phyloP scores from a whole-genome alignment of 371 early-diverging fungal species.

The Syncephalastrum contaminatum region DNA sequence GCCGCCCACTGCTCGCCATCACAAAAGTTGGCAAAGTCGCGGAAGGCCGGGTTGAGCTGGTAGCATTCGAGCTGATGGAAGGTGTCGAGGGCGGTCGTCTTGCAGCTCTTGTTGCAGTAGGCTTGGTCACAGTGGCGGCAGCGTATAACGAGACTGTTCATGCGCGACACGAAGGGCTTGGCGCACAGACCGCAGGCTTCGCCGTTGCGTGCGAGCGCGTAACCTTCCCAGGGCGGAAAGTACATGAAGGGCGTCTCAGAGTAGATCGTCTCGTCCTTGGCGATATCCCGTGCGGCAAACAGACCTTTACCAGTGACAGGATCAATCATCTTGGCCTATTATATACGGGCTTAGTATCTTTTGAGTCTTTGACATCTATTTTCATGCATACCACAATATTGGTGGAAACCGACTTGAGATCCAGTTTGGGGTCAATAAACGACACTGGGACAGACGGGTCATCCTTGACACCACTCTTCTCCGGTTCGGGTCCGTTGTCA shows the following conservation, averaged over 20 bases:
- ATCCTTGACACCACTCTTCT: slow-evolving; percentile 48
- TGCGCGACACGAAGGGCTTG: slow-evolving; percentile 39
- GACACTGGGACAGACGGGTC: slow-evolving; percentile 65
- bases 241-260: slow-evolving; percentile 64
- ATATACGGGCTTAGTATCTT: background rate
- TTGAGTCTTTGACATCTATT: background rate
- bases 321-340: slow-evolving; percentile 56
- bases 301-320: slow-evolving; percentile 63
- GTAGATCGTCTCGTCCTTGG: slow-evolving; percentile 52
- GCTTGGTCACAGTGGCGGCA: slow-evolving; percentile 55
- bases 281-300: slow-evolving; percentile 59
- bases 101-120: slow-evolving; percentile 57
- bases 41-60: slow-evolving; percentile 45
- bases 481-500: slow-evolving; percentile 5
- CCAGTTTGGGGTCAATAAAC: slow-evolving; percentile 57
- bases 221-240: slow-evolving; percentile 64
- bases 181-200: slow-evolving; percentile 64
- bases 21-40: slow-evolving; percentile 49
- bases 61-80: slow-evolving; percentile 59
- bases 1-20: slow-evolving; percentile 55
- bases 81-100: slow-evolving; percentile 52
- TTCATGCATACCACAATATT: slow-evolving; percentile 32
- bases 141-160: slow-evolving; percentile 35
- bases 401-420: slow-evolving; percentile 39
- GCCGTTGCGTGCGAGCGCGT: slow-evolving; percentile 41